These are phyloP conservation scores for Gilbertella persicaria DNA, from an alignment of 371 early-diverging fungal genomes.

Conservation along the genomic window DNA sequence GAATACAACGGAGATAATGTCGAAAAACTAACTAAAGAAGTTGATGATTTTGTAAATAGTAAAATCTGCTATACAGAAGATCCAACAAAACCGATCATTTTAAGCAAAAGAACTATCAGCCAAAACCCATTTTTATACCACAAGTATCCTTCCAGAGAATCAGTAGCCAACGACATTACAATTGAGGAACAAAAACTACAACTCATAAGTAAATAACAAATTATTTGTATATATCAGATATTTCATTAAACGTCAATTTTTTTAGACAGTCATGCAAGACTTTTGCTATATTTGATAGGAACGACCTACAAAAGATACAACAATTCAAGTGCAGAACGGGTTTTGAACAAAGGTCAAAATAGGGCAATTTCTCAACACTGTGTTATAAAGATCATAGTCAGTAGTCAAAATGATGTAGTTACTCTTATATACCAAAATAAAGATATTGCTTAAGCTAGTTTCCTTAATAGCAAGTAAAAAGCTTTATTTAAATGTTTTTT, in stretches of 20 bases:
- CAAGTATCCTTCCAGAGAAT: constrained; percentile 4
- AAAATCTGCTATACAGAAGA: too few relatives aligned
- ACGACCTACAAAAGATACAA: constrained; percentile 8
- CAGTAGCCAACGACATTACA: constrained; percentile 6
- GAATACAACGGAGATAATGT: too few relatives aligned
- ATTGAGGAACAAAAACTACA: constrained; percentile 8
- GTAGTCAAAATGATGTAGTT: constrained; percentile 9
- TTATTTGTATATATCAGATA: constrained; percentile 14
- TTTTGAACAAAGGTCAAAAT: constrained; percentile 9
- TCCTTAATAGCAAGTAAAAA: constrained; percentile 6
- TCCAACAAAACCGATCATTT: constrained; percentile 9
- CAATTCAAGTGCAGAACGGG: constrained; percentile 11
- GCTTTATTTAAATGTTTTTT: constrained; percentile 3
- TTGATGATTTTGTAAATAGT: too few relatives aligned
- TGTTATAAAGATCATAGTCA: constrained; percentile 7
- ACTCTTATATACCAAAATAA: constrained; percentile 10
- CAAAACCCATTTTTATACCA: constrained; percentile 14
- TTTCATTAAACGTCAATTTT: constrained; percentile 9
- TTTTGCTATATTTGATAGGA: constrained; percentile 15
- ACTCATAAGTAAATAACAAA: constrained; percentile 6
- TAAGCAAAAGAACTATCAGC: constrained; percentile 7
- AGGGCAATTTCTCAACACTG: constrained; percentile 1
- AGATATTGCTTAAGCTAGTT: constrained; percentile 8
- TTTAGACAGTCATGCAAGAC: too few relatives aligned
- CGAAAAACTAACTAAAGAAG: too few relatives aligned